Evolutionary conservation across 2,329 filamentous ascomycete genomes (phyloP), one percentile per base, ranked within the genome.

Genomic region (Pseudohalonectria lignicola): DNA sequence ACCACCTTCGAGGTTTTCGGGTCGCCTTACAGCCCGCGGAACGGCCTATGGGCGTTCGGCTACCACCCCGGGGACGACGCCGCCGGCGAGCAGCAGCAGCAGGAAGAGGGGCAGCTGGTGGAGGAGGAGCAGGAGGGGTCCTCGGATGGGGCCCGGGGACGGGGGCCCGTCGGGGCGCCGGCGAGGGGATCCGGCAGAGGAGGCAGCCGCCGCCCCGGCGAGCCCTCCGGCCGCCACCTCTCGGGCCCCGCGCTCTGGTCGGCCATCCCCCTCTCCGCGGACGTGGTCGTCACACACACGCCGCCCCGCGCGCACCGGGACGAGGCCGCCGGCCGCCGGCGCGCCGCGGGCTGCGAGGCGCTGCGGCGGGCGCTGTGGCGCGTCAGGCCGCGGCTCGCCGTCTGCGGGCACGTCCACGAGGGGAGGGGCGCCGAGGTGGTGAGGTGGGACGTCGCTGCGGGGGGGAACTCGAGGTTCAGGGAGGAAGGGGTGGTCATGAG

Each of bases 371-470:
- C 69, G 0, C 58, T 86, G 18, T 74, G 70, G 66, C 60, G 69
- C 5, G 69, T 82, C 3, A 65, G 77, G 29, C 82, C 83, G 5
- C 62, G 64, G 39, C 59, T 87, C 35, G 73, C 74, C 16, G 64
- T 87, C 15, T 86, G 78, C 49, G 82, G 83, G 1, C 83, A 87
- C 54, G 71, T 85, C 21, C 82, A 87, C 53, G 72, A 76, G 43
- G 77, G 69, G 4, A 63, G 82, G 45, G 82, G 82, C 11, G 74
- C 66, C 9, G 67, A 79, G 49, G 61, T 74, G 19, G 66, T 87
- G 23, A 56, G 54, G 17, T 87, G 82, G 82, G 64, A 71, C 43
- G 51, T 70, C 20, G 52, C 46, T 2, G 50, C 52, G 25, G 47
- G 50, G 41, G 52, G 67, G 19, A 51, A 45, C 1, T 37, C 26